Evolutionary conservation across 1,284 basidiomycete species (phyloP).

Genomic region (Rhodofomes roseus): DNA sequence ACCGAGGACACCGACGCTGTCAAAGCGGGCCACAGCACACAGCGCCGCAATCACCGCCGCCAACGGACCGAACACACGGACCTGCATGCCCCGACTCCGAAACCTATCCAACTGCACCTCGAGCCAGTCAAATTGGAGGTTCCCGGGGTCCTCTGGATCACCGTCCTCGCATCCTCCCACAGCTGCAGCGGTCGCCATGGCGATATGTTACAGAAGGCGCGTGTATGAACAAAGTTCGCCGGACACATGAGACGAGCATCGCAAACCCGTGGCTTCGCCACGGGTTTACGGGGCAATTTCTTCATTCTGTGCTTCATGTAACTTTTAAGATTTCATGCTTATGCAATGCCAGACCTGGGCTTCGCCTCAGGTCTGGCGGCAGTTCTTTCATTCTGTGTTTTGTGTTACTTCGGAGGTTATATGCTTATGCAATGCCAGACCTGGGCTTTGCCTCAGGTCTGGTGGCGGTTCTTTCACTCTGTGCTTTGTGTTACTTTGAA

Average conservation of each 20-base stretch:
- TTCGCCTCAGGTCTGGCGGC: too few species aligned
- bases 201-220: constrained; percentile 6
- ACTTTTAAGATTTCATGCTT: too few species aligned
- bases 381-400: too few species aligned
- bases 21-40: not conserved
- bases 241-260: not conserved
- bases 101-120: constrained; percentile 80
- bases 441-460: too few species aligned
- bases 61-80: constrained; percentile 44
- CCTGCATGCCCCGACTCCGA: constrained; percentile 77
- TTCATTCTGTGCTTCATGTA: too few species aligned
- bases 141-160: constrained; percentile 72
- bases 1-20: not conserved
- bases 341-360: too few species aligned
- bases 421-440: too few species aligned
- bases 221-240: constrained; percentile 4
- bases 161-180: constrained; percentile 66
- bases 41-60: constrained; percentile 3
- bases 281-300: too few species aligned
- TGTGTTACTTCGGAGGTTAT: too few species aligned
- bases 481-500: too few species aligned
- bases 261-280: too few species aligned
- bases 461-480: too few species aligned
- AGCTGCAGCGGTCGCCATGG: constrained; percentile 29
- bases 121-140: constrained; percentile 86